Conservation (phyloP, 2,329 filamentous ascomycete genomes). For the Pseudovirgaria hyperparasitica region DNA sequence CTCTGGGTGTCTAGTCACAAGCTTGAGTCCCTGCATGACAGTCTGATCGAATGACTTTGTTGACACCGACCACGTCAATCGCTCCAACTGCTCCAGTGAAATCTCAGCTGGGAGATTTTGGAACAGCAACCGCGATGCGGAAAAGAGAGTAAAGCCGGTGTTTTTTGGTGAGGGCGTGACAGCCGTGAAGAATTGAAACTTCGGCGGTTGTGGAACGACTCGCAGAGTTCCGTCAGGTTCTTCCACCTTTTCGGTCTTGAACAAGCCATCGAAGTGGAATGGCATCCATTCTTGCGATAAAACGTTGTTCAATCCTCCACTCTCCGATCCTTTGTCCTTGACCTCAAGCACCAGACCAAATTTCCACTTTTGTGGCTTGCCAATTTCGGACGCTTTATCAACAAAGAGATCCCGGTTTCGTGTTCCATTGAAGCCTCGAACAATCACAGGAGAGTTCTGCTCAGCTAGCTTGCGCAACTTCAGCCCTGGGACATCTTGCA, state of each 20-base stretch:
- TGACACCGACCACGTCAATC: conserved; percentile 36
- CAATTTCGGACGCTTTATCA: conserved; percentile 34
- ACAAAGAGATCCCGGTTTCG: conserved; percentile 33
- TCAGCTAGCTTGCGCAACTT: conserved; percentile 37
- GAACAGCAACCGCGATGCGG: conserved; percentile 38
- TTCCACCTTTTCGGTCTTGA: conserved; percentile 35
- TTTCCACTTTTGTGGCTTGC: conserved; percentile 38
- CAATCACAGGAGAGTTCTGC: conserved; percentile 38
- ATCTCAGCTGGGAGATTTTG: conserved; percentile 30
- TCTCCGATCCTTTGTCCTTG: conserved; percentile 41
- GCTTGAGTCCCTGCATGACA: conserved; percentile 29
- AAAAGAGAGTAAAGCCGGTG: conserved; percentile 43
- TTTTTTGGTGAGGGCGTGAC: conserved; percentile 34
- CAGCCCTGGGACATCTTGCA: conserved; percentile 31
- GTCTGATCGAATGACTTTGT: conserved; percentile 36
- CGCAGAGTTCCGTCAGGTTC: conserved; percentile 14
- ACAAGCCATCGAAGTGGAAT: conserved; percentile 45
- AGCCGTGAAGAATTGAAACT: conserved; percentile 42
- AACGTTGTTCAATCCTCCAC: conserved; percentile 38
- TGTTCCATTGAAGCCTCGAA: conserved; percentile 39
- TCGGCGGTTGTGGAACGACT: conserved; percentile 6
- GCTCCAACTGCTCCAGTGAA: conserved; percentile 23
- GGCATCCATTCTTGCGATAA: conserved; percentile 40
- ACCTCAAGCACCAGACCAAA: conserved; percentile 49
- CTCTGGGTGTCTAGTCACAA: conserved; percentile 34